Evolutionary conservation across 1,139 yeast species (phyloP).

Genomic region (Wickerhamiella pararugosa): DNA sequence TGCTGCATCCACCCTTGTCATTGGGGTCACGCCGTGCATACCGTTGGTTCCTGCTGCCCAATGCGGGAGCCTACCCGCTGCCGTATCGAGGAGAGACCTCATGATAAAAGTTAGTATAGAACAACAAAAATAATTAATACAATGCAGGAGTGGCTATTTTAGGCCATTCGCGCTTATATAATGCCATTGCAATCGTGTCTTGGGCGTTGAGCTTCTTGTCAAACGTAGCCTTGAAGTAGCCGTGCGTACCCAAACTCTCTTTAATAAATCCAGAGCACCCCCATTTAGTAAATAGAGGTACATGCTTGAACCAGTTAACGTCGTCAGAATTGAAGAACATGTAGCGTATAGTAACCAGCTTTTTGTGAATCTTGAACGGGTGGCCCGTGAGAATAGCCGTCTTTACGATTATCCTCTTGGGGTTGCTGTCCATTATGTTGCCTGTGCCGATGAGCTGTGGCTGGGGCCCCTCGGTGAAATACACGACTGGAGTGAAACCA

Average conservation of each 20-base stretch:
- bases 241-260: constrained; percentile 95
- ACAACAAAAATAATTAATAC: no score
- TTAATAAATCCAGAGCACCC: constrained; percentile 91
- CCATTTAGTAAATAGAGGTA: constrained; percentile 80
- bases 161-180: constrained; percentile 93
- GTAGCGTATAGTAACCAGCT: constrained; percentile 81
- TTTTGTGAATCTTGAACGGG: constrained; percentile 89
- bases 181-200: constrained; percentile 86
- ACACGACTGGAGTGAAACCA: constrained; percentile 37
- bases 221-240: constrained; percentile 90
- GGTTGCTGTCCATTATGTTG: constrained; percentile 74
- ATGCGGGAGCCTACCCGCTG: no score
- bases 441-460: constrained; percentile 73
- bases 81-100: no score
- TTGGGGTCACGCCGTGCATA: no score
- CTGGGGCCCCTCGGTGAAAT: constrained; percentile 32
- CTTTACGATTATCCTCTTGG: constrained; percentile 71
- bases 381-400: constrained; percentile 85
- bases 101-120: no score
- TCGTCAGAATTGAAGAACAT: constrained; percentile 95
- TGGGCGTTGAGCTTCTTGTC: constrained; percentile 85
- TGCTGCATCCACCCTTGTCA: no score
- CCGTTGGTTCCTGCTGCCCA: no score
- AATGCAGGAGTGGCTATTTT: neutral
- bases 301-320: constrained; percentile 76